A percentile compares a stretch with the other conserved stretches of the same genome.
Evolutionary conservation across 1,284 basidiomycete species (phyloP).

Genomic region (Termitomyces sp.): DNA sequence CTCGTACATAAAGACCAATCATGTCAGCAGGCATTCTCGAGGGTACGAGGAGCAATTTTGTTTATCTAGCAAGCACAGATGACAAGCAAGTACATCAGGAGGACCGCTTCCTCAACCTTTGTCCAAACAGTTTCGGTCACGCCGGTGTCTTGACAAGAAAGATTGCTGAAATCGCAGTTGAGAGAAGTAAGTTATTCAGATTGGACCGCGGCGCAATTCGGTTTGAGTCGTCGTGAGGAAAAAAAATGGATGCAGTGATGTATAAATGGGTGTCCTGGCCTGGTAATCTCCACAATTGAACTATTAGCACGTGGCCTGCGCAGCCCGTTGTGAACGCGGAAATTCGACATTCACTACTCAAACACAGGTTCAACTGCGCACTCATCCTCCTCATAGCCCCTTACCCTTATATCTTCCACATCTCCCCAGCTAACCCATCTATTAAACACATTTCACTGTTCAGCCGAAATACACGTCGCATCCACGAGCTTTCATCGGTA

Average conservation of each 20-base stretch:
- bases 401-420: background rate
- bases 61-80: too few species aligned
- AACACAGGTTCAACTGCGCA: constrained; percentile 2
- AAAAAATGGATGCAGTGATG: background rate
- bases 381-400: background rate
- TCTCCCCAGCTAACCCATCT: background rate
- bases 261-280: background rate
- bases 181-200: background rate
- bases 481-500: background rate
- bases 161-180: background rate
- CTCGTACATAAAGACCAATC: background rate
- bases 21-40: too few species aligned
- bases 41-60: too few species aligned
- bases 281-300: background rate
- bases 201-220: background rate
- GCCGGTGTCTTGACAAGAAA: background rate
- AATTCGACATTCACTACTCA: background rate
- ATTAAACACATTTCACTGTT: background rate
- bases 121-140: background rate
- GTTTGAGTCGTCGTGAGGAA: background rate
- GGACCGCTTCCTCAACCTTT: too few species aligned
- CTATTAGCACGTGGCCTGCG: background rate
- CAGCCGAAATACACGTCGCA: background rate
- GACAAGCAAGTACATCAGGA: too few species aligned
- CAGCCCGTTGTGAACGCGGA: background rate